Evolutionary conservation across 495 filamentous ascomycete genomes (phyloP).

Genomic region (Physcia stellaris): DNA sequence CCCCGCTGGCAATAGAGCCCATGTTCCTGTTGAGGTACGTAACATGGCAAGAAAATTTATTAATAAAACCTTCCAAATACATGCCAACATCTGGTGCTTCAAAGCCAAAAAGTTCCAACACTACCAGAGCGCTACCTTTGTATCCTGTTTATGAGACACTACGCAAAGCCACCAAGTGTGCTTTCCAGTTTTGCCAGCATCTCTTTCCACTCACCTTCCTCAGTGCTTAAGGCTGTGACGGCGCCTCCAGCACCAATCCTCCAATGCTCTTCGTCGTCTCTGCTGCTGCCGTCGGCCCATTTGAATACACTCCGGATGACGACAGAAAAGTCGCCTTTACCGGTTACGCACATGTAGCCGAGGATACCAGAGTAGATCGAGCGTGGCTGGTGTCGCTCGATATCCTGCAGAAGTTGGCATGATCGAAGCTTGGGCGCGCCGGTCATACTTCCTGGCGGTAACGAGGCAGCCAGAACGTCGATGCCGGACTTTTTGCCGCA

Average conservation of each 20-base stretch:
- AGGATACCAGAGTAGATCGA: constrained; percentile 80
- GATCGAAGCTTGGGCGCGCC: constrained; percentile 85
- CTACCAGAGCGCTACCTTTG: too few species aligned
- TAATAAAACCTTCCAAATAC: too few species aligned
- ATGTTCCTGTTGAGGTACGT: too few species aligned
- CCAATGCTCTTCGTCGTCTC: constrained; percentile 34
- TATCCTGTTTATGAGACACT: too few species aligned
- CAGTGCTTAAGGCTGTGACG: constrained; percentile 62
- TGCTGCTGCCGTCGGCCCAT: constrained; percentile 27
- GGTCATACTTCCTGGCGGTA: constrained; percentile 91
- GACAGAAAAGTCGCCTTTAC: constrained; percentile 77
- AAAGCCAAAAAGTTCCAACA: too few species aligned
- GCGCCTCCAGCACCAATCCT: constrained; percentile 28
- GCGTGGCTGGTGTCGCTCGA: constrained; percentile 53
- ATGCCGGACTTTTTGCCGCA: constrained; percentile 37
- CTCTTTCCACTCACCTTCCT: constrained; percentile 75
- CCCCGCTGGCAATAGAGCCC: too few species aligned
- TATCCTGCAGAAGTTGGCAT: constrained; percentile 59
- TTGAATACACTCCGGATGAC: constrained; percentile 68
- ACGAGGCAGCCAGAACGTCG: constrained; percentile 58
- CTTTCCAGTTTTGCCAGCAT: constrained; percentile 73
- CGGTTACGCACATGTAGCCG: constrained; percentile 77
- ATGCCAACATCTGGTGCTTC: too few species aligned
- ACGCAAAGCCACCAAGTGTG: constrained; percentile 43
- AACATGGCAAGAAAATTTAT: too few species aligned